Conservation (phyloP, 225 moss, liverwort and hornwort species). For the Pseudisothecium myosuroides region DNA sequence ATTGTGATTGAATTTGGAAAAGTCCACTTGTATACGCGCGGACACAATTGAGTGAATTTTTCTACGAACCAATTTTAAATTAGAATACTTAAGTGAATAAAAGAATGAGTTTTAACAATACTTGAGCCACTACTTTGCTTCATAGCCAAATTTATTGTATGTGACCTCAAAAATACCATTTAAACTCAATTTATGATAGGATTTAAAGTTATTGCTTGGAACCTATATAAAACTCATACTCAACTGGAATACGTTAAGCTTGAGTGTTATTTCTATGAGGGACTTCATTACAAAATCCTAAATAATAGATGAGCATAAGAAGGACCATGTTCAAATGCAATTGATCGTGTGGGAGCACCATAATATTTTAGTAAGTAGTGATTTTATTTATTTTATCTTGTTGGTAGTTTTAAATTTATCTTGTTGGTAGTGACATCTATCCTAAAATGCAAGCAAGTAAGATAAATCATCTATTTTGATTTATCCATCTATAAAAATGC, state of each 20-base stretch:
- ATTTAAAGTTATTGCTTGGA: no score
- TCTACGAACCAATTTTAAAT: background rate
- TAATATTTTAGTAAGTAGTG: background rate
- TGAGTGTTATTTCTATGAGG: fast-evolving
- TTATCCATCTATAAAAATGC: background rate
- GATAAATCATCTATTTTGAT: background rate
- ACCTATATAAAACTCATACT: background rate
- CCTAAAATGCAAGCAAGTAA: no score
- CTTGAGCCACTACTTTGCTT: background rate
- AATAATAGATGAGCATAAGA: background rate
- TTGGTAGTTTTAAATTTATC: background rate
- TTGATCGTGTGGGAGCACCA: background rate
- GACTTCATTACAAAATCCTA: background rate
- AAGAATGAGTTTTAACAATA: background rate
- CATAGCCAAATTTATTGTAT: background rate
- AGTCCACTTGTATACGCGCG: fast-evolving
- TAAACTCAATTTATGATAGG: no score
- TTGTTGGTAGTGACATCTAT: background rate
- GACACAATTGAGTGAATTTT: background rate
- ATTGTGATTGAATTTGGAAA: background rate
- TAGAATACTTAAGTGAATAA: background rate
- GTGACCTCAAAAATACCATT: no score
- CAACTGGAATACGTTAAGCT: fast-evolving
- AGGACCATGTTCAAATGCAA: background rate
- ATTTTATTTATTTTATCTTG: background rate